Evolutionary conservation across 768 basidiomycete species (phyloP).

Genomic region (Termitomyces sp.): DNA sequence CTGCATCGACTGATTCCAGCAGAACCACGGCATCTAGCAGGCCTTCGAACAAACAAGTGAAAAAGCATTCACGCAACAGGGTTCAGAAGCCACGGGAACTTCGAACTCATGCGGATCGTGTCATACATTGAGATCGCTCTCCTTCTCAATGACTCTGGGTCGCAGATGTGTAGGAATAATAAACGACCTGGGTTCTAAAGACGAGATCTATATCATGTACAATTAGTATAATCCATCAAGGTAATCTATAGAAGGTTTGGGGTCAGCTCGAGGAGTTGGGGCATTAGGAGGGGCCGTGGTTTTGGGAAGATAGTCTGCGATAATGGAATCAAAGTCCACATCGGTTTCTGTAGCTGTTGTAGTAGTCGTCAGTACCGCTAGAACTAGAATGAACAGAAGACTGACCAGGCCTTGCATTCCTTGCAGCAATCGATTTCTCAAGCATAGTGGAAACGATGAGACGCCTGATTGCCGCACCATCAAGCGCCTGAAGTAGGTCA

Average conservation of each 20-base stretch:
- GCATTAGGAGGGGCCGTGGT: constrained; percentile 20
- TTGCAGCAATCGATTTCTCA: constrained; percentile 51
- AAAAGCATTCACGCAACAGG: neutral
- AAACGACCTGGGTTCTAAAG: neutral
- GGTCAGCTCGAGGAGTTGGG: constrained; percentile 12
- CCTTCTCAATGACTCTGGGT: neutral
- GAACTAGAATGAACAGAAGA: neutral
- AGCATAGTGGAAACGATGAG: constrained; percentile 64
- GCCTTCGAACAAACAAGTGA: too few species aligned
- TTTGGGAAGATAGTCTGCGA: constrained; percentile 67
- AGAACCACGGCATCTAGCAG: neutral
- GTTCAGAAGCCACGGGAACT: neutral
- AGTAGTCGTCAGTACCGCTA: constrained; percentile 10
- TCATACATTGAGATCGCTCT: neutral
- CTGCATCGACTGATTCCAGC: too few species aligned
- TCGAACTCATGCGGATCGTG: neutral
- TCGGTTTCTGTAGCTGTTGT: constrained; percentile 38
- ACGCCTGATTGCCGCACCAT: constrained; percentile 63
- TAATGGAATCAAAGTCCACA: constrained; percentile 67
- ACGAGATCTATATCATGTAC: constrained; percentile 3
- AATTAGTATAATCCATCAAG: constrained; percentile 42
- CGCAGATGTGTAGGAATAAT: neutral
- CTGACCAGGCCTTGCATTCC: constrained; percentile 43
- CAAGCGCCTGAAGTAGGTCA: constrained; percentile 42
- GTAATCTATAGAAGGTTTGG: constrained; percentile 32